A percentile compares a stretch with the other conserved stretches of the same genome.
Evolutionary conservation across 2,329 filamentous ascomycete genomes (phyloP).

Genomic region (Scedosporium apiospermum): DNA sequence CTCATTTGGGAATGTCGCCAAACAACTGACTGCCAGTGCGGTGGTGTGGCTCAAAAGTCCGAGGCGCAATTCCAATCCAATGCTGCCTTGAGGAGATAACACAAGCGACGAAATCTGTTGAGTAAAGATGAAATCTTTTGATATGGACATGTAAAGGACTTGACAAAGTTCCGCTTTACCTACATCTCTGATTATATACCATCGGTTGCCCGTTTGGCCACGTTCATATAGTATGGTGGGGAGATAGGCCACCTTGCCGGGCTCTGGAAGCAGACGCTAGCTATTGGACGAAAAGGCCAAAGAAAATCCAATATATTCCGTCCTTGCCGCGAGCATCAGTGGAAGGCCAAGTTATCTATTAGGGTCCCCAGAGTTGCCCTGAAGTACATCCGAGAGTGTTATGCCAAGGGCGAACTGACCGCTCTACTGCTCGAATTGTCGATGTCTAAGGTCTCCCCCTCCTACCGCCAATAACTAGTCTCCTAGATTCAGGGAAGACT

Average conservation of each 20-base stretch:
- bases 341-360: neutral
- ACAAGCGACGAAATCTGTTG: neutral
- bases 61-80: conserved; percentile 6
- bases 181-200: neutral
- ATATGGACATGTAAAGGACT: neutral
- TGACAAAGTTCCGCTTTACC: neutral
- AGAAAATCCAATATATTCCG: conserved; percentile 4
- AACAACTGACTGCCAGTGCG: conserved; percentile 11
- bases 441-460: neutral
- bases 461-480: neutral
- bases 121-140: neutral
- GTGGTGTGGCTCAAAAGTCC: conserved; percentile 3
- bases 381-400: neutral
- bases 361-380: neutral
- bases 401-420: neutral
- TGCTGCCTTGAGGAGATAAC: neutral
- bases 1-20: conserved; percentile 12
- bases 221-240: neutral
- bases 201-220: neutral
- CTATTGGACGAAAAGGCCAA: conserved; percentile 5
- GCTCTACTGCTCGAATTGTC: neutral
- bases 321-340: neutral
- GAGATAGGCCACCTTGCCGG: conserved; percentile 8
- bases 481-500: neutral
- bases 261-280: conserved; percentile 10